phyloP scores from a whole-genome alignment of 108 stramenopile genomes.

The Fistulifera pelliculosa region DNA sequence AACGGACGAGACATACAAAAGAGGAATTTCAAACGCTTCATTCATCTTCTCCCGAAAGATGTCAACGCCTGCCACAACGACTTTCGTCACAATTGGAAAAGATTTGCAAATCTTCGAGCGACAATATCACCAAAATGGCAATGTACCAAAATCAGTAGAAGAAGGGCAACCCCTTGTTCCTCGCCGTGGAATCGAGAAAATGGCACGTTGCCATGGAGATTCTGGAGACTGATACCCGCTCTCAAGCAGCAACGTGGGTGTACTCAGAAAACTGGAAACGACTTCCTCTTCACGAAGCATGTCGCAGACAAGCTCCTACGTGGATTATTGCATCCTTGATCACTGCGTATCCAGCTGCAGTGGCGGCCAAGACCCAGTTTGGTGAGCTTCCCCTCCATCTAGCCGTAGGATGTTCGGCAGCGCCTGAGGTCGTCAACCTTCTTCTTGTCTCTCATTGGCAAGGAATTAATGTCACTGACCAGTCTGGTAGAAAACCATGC shows the following conservation, averaged over 20 bases:
- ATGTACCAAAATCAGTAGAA: no score
- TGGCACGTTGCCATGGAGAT: constrained; percentile 43
- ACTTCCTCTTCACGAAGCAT: constrained; percentile 70
- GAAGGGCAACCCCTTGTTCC: constrained; percentile 52
- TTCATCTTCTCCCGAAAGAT: no score
- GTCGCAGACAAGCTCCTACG: constrained; percentile 62
- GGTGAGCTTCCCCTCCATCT: constrained; percentile 58
- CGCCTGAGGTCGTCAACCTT: constrained; percentile 53
- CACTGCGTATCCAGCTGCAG: constrained; percentile 34
- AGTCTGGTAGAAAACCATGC: constrained; percentile 47
- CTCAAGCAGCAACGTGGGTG: constrained; percentile 11
- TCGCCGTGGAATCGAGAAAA: constrained; percentile 35
- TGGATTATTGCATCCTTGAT: constrained; percentile 50
- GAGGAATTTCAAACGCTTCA: no score
- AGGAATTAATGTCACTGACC: constrained; percentile 39
- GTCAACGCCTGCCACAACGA: no score
- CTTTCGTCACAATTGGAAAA: no score
- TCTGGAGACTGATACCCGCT: constrained; percentile 1
- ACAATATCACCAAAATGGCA: no score
- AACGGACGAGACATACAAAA: no score
- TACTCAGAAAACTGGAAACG: constrained; percentile 32
- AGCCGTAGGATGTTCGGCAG: constrained; percentile 46
- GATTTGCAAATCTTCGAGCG: no score
- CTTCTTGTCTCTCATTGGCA: constrained; percentile 49
- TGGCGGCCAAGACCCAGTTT: constrained; percentile 37